A percentile compares a stretch with the other conserved stretches of the same genome.
These are phyloP conservation scores for Diutina catenulata DNA, from an alignment of 1,139 yeast genomes.

Conservation along the genomic window DNA sequence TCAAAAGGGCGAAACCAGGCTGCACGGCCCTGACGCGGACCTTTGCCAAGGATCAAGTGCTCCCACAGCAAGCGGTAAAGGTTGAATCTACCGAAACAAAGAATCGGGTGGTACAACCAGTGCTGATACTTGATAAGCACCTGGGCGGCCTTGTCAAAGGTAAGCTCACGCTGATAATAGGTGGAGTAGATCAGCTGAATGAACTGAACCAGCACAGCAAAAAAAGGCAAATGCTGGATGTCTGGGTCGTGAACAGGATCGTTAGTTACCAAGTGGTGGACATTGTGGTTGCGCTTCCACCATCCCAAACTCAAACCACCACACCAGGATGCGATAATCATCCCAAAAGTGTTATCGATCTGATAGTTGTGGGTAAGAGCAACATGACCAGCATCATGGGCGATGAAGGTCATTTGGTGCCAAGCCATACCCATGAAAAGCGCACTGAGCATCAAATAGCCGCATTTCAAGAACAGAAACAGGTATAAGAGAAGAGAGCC, in stretches of 20 bases:
- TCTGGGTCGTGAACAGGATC: constrained; percentile 93
- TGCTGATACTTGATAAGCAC: constrained; percentile 51
- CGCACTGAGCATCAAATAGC: constrained; percentile 47
- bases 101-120: constrained; percentile 64
- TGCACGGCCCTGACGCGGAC: constrained; percentile 72
- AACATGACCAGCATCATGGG: constrained; percentile 84
- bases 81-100: constrained; percentile 78
- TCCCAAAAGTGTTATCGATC: constrained; percentile 66
- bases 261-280: constrained; percentile 78
- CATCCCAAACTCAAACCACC: constrained; percentile 90
- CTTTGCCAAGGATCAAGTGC: constrained; percentile 57
- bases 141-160: constrained; percentile 59
- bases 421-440: constrained; percentile 62
- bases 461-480: constrained; percentile 34
- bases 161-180: constrained; percentile 55
- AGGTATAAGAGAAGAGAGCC: constrained; percentile 38
- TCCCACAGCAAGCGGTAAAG: constrained; percentile 74
- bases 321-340: constrained; percentile 59
- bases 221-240: constrained; percentile 85
- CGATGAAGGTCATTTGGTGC: constrained; percentile 85
- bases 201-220: constrained; percentile 69
- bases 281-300: constrained; percentile 93
- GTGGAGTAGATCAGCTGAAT: constrained; percentile 66
- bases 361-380: constrained; percentile 74
- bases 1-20: constrained; percentile 83